A percentile compares a stretch with the other conserved stretches of the same genome.
Evolutionary conservation across 1,284 basidiomycete genomes (phyloP).

Genomic region (Wallemia ichthyophaga): DNA sequence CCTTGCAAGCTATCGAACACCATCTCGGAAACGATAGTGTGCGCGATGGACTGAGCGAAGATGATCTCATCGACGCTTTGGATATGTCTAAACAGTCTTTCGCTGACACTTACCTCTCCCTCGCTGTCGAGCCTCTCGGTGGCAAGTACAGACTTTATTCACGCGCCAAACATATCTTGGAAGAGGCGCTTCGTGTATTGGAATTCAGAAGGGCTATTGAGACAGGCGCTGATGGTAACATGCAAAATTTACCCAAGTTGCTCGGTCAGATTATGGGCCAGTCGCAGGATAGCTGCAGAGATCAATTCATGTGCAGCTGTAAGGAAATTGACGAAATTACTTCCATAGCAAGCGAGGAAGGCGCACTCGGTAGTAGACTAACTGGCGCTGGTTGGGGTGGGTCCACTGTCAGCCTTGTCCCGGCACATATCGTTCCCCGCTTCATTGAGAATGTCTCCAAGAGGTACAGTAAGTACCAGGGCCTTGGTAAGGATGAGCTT

Average conservation of each 20-base stretch:
- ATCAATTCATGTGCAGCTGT: slow-evolving; percentile 45
- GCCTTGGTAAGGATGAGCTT: slow-evolving; percentile 28
- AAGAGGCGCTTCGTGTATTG: slow-evolving; percentile 45
- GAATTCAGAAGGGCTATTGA: slow-evolving; percentile 36
- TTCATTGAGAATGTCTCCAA: slow-evolving; percentile 34
- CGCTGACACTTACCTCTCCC: slow-evolving; percentile 27
- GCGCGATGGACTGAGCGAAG: slow-evolving; percentile 15
- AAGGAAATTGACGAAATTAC: slow-evolving; percentile 37
- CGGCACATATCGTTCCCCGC: slow-evolving; percentile 28
- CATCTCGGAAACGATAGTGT: slow-evolving; percentile 19
- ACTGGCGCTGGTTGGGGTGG: slow-evolving; percentile 78
- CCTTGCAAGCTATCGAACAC: slow-evolving; percentile 24
- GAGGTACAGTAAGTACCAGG: slow-evolving; percentile 30
- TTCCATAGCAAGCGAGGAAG: slow-evolving; percentile 29
- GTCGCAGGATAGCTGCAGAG: slow-evolving; percentile 35
- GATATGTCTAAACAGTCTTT: slow-evolving; percentile 29
- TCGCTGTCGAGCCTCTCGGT: slow-evolving; percentile 31
- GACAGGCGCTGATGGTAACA: slow-evolving; percentile 12
- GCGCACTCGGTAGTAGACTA: slow-evolving; percentile 43
- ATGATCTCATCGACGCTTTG: slow-evolving; percentile 17
- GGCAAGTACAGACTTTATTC: slow-evolving; percentile 41
- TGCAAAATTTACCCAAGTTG: slow-evolving; percentile 8
- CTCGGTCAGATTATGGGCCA: slow-evolving; percentile 48
- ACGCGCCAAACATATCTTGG: slow-evolving; percentile 41
- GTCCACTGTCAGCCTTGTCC: slow-evolving; percentile 52